Evolutionary conservation across 2,329 filamentous ascomycete species (phyloP).

Genomic region (Trichoderma brevicompactum): DNA sequence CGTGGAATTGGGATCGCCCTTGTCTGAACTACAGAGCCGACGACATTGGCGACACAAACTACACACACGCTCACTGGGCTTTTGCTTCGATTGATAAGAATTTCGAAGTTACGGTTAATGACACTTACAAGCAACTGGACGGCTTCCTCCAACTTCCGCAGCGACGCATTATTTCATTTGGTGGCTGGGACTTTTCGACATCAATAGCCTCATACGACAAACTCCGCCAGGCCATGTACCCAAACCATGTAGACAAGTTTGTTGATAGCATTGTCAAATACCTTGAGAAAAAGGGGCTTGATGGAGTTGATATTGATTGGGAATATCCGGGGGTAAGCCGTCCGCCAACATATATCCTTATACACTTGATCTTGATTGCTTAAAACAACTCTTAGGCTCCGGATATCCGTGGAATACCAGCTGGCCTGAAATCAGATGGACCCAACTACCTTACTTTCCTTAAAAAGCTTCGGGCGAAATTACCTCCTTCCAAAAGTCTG

Average conservation of each 20-base stretch:
- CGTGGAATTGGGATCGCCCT: conserved; percentile 26
- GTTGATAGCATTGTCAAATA: conserved; percentile 44
- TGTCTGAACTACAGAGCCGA: conserved; percentile 29
- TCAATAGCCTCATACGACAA: conserved; percentile 33
- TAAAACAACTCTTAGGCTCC: conserved; percentile 13
- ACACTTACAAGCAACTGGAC: conserved; percentile 35
- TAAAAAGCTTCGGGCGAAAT: conserved; percentile 7
- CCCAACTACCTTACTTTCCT: conserved; percentile 33
- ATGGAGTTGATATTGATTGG: conserved; percentile 50
- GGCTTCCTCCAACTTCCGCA: conserved; percentile 34
- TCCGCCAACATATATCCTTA: background rate
- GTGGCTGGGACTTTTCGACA: conserved; percentile 38
- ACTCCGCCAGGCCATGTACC: conserved; percentile 33
- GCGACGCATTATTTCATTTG: conserved; percentile 38
- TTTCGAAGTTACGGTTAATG: conserved; percentile 31
- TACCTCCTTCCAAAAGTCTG: conserved; percentile 35
- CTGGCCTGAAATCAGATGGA: conserved; percentile 31
- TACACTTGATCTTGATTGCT: background rate
- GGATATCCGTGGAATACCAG: conserved; percentile 38
- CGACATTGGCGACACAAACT: conserved; percentile 31
- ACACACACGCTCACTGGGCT: conserved; percentile 34
- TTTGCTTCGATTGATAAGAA: conserved; percentile 41
- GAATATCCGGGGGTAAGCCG: conserved; percentile 40
- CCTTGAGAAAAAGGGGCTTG: conserved; percentile 42
- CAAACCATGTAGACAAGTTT: conserved; percentile 43